Percentiles rank a stretch among this genome's conserved stretches.
Conservation (phyloP, 495 filamentous ascomycete species). For the Hypoxylon intermedium region DNA sequence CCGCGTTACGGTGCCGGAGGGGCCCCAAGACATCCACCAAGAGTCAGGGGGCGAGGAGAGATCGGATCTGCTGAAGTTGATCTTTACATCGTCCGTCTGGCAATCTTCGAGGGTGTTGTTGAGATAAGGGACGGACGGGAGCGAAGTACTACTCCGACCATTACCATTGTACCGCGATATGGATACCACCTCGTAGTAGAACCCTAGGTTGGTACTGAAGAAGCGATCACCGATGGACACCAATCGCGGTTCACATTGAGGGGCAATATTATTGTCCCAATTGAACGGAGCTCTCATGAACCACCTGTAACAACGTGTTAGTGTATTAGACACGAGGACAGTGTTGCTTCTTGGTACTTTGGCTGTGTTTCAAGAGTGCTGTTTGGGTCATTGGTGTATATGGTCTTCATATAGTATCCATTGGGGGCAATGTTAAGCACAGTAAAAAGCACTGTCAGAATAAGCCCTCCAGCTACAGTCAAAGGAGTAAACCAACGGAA, state of each 20-base stretch:
- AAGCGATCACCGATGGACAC: slow-evolving; percentile 1
- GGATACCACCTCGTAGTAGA: slow-evolving; percentile 5
- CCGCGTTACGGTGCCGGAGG: slow-evolving; percentile 2
- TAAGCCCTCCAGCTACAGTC: neutral
- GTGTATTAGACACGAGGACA: neutral
- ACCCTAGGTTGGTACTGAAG: slow-evolving; percentile 11
- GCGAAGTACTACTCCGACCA: neutral
- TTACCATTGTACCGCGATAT: slow-evolving; percentile 1
- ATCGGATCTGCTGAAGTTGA: slow-evolving; percentile 5
- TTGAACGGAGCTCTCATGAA: slow-evolving; percentile 7
- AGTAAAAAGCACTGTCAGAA: slow-evolving; percentile 3
- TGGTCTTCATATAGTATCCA: slow-evolving; percentile 3
- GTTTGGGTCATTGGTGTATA: slow-evolving; percentile 15
- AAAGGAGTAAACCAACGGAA: slow-evolving; percentile 14
- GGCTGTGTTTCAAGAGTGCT: neutral
- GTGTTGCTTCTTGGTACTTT: neutral
- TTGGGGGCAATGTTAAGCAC: slow-evolving; percentile 5
- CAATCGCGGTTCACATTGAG: slow-evolving; percentile 6
- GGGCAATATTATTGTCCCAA: slow-evolving; percentile 3
- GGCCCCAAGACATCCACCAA: slow-evolving; percentile 15
- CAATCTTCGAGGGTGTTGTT: slow-evolving; percentile 12
- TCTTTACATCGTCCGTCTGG: slow-evolving; percentile 1
- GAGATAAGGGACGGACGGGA: slow-evolving; percentile 7
- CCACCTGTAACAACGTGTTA: neutral
- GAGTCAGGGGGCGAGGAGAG: slow-evolving; percentile 1